Evolutionary conservation across 768 basidiomycete genomes (phyloP).

Genomic region (Pleurotus cornucopiae): DNA sequence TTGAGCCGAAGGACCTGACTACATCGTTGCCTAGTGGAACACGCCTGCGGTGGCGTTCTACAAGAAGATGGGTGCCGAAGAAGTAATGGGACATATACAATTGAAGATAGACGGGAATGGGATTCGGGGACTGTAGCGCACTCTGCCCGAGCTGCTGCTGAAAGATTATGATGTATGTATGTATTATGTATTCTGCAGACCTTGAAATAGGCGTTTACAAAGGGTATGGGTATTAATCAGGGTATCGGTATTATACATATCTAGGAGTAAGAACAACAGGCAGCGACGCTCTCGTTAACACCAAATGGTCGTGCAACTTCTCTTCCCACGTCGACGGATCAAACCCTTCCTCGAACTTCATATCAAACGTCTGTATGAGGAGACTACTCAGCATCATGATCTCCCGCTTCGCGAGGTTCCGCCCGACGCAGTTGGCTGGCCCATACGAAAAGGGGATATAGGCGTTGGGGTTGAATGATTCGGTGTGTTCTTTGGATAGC

Average conservation of each 20-base stretch:
- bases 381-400: conserved; percentile 33
- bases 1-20: too few species aligned
- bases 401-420: conserved; percentile 38
- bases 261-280: conserved; percentile 25
- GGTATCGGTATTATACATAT: neutral
- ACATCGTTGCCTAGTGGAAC: too few species aligned
- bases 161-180: too few species aligned
- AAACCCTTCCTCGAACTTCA: conserved; percentile 34
- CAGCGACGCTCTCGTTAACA: conserved; percentile 28
- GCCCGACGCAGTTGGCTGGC: conserved; percentile 40
- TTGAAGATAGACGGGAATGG: too few species aligned
- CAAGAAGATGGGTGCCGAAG: too few species aligned
- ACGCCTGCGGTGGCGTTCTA: too few species aligned
- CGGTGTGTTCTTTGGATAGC: conserved; percentile 26
- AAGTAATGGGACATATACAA: too few species aligned
- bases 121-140: too few species aligned
- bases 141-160: too few species aligned
- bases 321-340: conserved; percentile 26
- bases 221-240: too few species aligned
- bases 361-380: conserved; percentile 36
- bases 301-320: conserved; percentile 33
- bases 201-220: too few species aligned
- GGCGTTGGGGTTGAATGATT: conserved; percentile 27
- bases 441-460: conserved; percentile 45
- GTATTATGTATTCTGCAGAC: too few species aligned